These are phyloP conservation scores for Rosa persica DNA, from an alignment of 306 rosid genomes.

Conservation along the genomic window DNA sequence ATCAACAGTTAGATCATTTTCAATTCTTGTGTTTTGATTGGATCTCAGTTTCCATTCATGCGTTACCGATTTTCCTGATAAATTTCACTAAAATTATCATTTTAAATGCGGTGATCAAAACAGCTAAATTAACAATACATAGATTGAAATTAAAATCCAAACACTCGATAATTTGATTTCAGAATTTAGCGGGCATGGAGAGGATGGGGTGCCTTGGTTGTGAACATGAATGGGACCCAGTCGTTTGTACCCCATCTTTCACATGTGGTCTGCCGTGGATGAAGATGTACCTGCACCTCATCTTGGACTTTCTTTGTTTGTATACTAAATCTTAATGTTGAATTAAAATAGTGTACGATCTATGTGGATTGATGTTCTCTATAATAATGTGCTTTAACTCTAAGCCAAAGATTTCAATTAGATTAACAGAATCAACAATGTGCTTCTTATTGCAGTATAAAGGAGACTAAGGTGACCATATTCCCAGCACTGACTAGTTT, in stretches of 20 bases:
- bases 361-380: slow-evolving; percentile 8
- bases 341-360: neutral
- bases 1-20: neutral
- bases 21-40: neutral
- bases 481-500: slow-evolving; percentile 9
- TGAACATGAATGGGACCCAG: slow-evolving; percentile 27
- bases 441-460: neutral
- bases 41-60: neutral
- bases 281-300: slow-evolving; percentile 13
- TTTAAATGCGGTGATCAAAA: too few species aligned
- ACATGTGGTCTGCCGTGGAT: slow-evolving; percentile 50
- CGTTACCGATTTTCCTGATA: too few species aligned
- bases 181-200: neutral
- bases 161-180: neutral
- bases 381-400: neutral
- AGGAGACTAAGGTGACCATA: neutral
- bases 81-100: too few species aligned
- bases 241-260: slow-evolving; percentile 18
- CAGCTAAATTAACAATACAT: neutral
- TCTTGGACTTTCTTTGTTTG: slow-evolving; percentile 6
- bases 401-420: neutral
- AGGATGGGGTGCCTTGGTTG: neutral
- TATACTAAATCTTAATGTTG: neutral
- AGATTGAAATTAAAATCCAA: neutral
- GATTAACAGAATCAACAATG: neutral